Percentiles rank a stretch among this genome's conserved stretches.
Conservation (phyloP, 163 green algal genomes). For the Scenedesmus sp. region DNA sequence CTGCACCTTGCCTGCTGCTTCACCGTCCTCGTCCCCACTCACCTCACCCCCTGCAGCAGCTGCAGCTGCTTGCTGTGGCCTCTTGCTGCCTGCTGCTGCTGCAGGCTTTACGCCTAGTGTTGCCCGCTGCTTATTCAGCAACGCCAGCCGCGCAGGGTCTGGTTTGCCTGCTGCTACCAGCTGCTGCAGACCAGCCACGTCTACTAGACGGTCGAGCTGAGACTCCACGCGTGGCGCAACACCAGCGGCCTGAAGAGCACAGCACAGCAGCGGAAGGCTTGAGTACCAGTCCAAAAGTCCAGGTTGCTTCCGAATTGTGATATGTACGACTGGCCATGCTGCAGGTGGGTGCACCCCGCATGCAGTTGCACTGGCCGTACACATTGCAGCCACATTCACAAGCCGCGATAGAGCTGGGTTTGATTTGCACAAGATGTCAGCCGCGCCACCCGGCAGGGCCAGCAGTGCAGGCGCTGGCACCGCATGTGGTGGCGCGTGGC, state of each 20-base stretch:
- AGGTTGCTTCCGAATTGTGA: too few relatives aligned
- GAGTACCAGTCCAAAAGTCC: neutral
- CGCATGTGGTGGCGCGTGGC: neutral
- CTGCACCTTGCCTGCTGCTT: neutral
- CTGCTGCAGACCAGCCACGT: slow-evolving; percentile 33
- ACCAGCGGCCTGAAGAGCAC: slow-evolving; percentile 48
- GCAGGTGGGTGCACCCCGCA: too few relatives aligned
- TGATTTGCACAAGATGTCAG: neutral
- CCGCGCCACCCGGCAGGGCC: neutral
- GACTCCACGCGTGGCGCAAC: slow-evolving; percentile 40
- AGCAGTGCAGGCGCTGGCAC: slow-evolving; percentile 7
- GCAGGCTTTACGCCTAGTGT: slow-evolving; percentile 27
- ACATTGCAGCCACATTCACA: too few relatives aligned
- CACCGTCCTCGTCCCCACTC: neutral
- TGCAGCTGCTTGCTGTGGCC: neutral
- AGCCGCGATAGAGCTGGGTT: too few relatives aligned
- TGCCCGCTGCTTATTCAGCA: slow-evolving; percentile 50
- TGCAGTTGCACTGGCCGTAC: too few relatives aligned
- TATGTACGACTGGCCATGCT: too few relatives aligned
- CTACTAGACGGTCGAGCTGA: slow-evolving; percentile 43
- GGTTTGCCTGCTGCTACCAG: slow-evolving; percentile 50
- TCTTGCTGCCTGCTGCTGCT: slow-evolving; percentile 2
- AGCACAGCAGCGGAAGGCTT: neutral
- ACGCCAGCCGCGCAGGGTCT: slow-evolving; percentile 47
- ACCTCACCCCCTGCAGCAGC: slow-evolving; percentile 31